Base-by-base conservation (phyloP, 1,139 yeast genomes). In the Pichia sp. region DNA sequence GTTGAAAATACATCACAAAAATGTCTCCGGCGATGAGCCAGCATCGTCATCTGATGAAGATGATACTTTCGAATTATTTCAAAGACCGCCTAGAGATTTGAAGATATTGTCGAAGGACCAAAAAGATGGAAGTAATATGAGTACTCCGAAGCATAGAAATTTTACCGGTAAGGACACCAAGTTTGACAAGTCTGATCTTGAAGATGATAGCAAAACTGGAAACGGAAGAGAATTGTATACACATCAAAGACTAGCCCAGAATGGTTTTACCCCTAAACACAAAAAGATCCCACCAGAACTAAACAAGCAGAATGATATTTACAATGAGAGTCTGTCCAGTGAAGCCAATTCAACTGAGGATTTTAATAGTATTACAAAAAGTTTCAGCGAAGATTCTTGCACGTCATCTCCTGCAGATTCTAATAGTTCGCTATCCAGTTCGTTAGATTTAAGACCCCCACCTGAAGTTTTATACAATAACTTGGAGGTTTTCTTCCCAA, bases 391-490 rank as follows among this genome's bases (percentile, higher is more conserved):
- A 16, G 45, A n/a, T 13, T 42, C 45, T 8, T 19, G 3, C 29
- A 26, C n/a, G 10, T 42, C 57, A 3, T 34, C 50, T 2, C 34
- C 51, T 13, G 16, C 29, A 11, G 45, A 36, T 8, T n/a, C 41
- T 30, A 46, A 23, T 15, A 46, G 34, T 29, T 40, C 54, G 11
- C n/a, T 54, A n/a, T 38, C 57, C 2, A 45, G 47, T 26, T 56
- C 64, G 1, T 51, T 75, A 82, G 81, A 85, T 10, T 85, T 93
- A 7, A 82, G 99, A 67, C 99, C 99, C 1, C 92, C 99, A 0
- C 87, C 96, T 0, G 98, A 93, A 65, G 95, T 88, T 50, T 86
- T 95, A 42, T 93, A 90, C 67, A 90, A 90, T 56, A 90, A 95
- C 65, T 78, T 95, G 62, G 99, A 93, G 64, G 81, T 82, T 64